Evolutionary conservation across 1,139 yeast species (phyloP).

Genomic region (Casaregolazyma suthepensis): DNA sequence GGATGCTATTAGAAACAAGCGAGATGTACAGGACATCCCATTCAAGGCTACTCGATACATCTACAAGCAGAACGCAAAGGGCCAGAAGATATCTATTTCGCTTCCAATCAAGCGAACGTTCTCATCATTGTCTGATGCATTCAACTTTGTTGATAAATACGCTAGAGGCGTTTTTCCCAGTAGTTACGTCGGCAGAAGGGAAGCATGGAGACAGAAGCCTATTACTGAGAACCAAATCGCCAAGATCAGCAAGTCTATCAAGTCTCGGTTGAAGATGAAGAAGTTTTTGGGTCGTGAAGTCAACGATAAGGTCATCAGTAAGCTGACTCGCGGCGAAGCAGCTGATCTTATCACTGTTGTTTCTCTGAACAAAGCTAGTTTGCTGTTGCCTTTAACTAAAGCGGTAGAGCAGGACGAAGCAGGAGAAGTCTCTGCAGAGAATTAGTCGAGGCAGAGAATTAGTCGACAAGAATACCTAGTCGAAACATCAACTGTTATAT

Average conservation of each 20-base stretch:
- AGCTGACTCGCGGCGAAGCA: slow-evolving; percentile 13
- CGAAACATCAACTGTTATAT: not conserved
- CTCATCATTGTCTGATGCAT: slow-evolving; percentile 12
- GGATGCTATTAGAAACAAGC: not conserved
- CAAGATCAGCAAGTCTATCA: slow-evolving; percentile 11
- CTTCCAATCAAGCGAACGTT: not conserved
- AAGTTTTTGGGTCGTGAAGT: slow-evolving; percentile 6
- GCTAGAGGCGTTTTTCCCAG: slow-evolving; percentile 15
- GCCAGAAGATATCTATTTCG: slow-evolving; percentile 3
- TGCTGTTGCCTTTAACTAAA: slow-evolving; percentile 2
- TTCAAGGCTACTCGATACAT: not conserved
- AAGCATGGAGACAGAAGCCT: slow-evolving; percentile 23
- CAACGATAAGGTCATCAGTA: slow-evolving; percentile 1
- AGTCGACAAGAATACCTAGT: not conserved
- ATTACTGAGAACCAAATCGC: slow-evolving; percentile 12
- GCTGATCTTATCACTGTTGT: slow-evolving; percentile 14
- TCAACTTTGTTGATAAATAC: slow-evolving; percentile 21
- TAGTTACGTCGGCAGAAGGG: slow-evolving; percentile 15
- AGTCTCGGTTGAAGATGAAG: not conserved
- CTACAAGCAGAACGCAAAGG: not conserved
- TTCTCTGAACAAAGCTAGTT: not conserved
- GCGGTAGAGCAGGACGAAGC: not conserved
- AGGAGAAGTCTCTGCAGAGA: not conserved
- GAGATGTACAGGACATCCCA: not conserved
- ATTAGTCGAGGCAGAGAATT: not conserved